Conservation (phyloP, 257 asterid species). For the Lycium ferocissimum region DNA sequence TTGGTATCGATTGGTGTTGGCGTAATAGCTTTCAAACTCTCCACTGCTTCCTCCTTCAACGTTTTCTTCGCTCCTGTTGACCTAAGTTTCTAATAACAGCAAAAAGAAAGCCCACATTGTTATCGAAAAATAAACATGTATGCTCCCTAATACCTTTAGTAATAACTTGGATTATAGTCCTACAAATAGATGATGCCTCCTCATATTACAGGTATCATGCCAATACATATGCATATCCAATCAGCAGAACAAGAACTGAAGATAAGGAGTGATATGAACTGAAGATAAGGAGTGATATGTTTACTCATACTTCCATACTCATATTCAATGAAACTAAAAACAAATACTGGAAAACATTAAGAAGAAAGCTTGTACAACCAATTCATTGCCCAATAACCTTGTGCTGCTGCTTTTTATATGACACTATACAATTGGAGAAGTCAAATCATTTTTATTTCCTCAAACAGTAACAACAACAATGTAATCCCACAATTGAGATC, state of each 20-base stretch:
- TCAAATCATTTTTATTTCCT: neutral
- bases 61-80: constrained; percentile 72
- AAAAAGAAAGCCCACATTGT: constrained; percentile 30
- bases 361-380: neutral
- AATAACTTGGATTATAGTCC: constrained; percentile 9
- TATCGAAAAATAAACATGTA: neutral
- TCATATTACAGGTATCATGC: neutral
- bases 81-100: constrained; percentile 66
- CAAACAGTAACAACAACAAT: neutral
- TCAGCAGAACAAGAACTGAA: neutral
- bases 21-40: constrained; percentile 67
- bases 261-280: neutral
- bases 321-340: neutral
- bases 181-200: neutral
- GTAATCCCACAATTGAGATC: too few relatives aligned
- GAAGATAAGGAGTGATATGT: neutral
- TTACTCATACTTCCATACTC: neutral
- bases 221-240: neutral
- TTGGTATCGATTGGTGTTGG: constrained; percentile 56
- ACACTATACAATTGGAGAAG: neutral
- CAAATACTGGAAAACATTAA: neutral
- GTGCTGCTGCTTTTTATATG: neutral
- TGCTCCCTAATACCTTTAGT: neutral
- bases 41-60: constrained; percentile 74
- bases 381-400: neutral